Evolutionary conservation across 2,329 filamentous ascomycete genomes (phyloP), one percentile per base, ranked within the genome.

Genomic region (Colletotrichum caudatum): DNA sequence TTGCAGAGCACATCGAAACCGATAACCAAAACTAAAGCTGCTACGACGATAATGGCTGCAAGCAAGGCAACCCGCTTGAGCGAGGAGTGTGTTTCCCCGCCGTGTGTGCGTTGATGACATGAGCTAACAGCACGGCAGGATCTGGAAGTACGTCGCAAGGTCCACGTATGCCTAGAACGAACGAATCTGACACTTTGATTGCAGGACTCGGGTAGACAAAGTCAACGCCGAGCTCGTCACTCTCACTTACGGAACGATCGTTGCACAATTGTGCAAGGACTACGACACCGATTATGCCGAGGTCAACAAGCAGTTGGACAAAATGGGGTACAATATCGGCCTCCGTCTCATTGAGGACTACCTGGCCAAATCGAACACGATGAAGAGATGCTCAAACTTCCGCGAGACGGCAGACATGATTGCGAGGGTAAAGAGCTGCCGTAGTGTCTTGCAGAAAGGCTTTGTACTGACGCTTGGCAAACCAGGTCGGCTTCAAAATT

Each of bases 281-380:
- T 97, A 95, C 80, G 94, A 98, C 77, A 91, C 90, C 77, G 94
- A 98, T 83, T 99, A 99, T 80, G 86, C 90, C 63, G 94, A 98
- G 81, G 95, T 99, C 80, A 99, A 99, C 84, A 94, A 95, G 81
- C 96, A 99, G 81, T 88, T 99, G 56, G 96, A 99, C 80, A 97
- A 95, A 84, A 99, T 99, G 96, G 96, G 96, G 66, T 98, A 98
- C 84, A 98, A 98, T 78, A 99, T 99, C 75, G 96, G 96, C 37
- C 87, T 98, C 78, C 93, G 96, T 48, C 84, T 99, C 75, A 98
- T 99, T 76, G 96, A 99, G 78, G 96, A 99, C 83, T 99, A 98
- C 78, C 90, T 99, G 23, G 96, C 96, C 77, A 98, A 98, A 82
- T 96, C 94, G 6, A 95, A 94, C 77, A 94, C 93, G 2, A 92